These are phyloP conservation scores for Claviceps africana DNA, from an alignment of 2,329 filamentous ascomycete species.

Conservation along the genomic window DNA sequence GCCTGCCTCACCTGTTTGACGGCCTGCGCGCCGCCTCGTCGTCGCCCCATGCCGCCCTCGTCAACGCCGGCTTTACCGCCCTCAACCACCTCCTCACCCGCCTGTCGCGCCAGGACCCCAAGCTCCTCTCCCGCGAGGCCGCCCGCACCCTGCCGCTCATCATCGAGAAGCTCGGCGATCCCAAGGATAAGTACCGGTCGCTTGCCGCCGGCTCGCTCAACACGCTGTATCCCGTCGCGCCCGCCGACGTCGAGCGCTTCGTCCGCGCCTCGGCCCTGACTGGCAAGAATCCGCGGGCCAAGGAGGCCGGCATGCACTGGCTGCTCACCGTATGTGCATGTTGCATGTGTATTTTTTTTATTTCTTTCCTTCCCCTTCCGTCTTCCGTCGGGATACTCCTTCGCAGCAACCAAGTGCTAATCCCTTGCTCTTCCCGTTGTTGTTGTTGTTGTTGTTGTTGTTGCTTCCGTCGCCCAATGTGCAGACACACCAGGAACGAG, in stretches of 20 bases:
- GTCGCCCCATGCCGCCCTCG: slow-evolving; percentile 63
- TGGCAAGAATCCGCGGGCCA: slow-evolving; percentile 70
- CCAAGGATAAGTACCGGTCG: slow-evolving; percentile 69
- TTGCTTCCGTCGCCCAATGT: not conserved
- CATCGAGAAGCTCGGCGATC: slow-evolving; percentile 74
- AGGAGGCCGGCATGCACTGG: slow-evolving; percentile 77
- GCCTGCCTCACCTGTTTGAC: slow-evolving; percentile 65
- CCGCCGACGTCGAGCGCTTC: slow-evolving; percentile 62
- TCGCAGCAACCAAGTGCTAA: slow-evolving; percentile 10
- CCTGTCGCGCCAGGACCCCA: slow-evolving; percentile 70
- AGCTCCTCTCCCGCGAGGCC: slow-evolving; percentile 55
- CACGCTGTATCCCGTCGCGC: slow-evolving; percentile 59
- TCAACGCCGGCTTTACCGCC: slow-evolving; percentile 73
- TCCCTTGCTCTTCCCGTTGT: not conserved
- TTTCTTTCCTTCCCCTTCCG: not conserved
- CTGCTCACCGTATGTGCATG: slow-evolving; percentile 52
- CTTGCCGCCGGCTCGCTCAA: slow-evolving; percentile 62
- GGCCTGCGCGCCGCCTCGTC: slow-evolving; percentile 61
- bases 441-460: too few species aligned
- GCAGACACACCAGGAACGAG: slow-evolving; percentile 68
- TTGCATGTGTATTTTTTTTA: not conserved
- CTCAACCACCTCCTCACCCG: slow-evolving; percentile 80
- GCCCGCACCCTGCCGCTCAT: slow-evolving; percentile 59
- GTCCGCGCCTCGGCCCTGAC: slow-evolving; percentile 66
- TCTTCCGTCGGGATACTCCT: too few species aligned